Evolutionary conservation across 1,284 basidiomycete genomes (phyloP).

Genomic region (Cutaneotrichosporon dermatis): DNA sequence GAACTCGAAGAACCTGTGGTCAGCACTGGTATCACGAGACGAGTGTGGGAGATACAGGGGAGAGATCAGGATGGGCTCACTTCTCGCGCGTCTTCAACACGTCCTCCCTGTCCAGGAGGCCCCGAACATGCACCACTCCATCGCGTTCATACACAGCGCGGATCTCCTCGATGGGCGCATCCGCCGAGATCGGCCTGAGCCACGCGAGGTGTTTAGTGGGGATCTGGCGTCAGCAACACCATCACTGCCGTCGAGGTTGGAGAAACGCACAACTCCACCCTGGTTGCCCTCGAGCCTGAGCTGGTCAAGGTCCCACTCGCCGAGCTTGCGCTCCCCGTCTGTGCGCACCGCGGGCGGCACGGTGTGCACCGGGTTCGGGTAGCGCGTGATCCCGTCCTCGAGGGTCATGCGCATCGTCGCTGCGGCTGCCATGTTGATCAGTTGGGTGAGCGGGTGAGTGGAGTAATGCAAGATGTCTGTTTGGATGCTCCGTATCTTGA

Average conservation of each 20-base stretch:
- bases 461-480: no score
- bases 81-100: constrained; percentile 5
- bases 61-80: not conserved
- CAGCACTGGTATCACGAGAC: not conserved
- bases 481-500: no score
- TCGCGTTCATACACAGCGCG: constrained; percentile 16
- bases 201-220: constrained; percentile 13
- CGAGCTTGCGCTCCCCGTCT: constrained; percentile 3
- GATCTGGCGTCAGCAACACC: constrained; percentile 9
- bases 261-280: constrained; percentile 9
- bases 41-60: not conserved
- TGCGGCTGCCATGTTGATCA: not conserved
- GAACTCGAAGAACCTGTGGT: constrained; percentile 14
- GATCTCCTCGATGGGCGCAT: constrained; percentile 14
- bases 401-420: constrained; percentile 7
- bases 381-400: constrained; percentile 4
- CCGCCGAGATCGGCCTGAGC: constrained; percentile 13
- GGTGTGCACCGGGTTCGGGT: constrained; percentile 8
- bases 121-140: constrained; percentile 18
- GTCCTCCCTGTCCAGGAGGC: constrained; percentile 10
- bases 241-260: not conserved
- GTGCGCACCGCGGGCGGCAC: constrained; percentile 3
- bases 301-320: constrained; percentile 9
- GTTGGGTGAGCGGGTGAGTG: not conserved
- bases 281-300: constrained; percentile 17